phyloP scores from a whole-genome alignment of 805 yeast species.

The Jamesozyma lodderae region DNA sequence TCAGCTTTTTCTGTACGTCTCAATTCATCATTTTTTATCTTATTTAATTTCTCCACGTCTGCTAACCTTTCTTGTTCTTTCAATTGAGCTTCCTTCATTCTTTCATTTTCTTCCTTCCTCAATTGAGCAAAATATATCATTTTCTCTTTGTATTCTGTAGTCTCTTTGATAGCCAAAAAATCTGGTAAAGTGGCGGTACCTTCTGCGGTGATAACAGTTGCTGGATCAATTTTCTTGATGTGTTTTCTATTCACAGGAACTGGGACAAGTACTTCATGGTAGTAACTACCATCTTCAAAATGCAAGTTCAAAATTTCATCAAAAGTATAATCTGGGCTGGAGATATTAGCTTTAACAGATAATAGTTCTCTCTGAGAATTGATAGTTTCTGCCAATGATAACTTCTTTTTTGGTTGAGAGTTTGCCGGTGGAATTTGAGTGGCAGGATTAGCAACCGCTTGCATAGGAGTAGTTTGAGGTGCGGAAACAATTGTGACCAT shows the following conservation, averaged over 20 bases:
- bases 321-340: constrained; percentile 19
- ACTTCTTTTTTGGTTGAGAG: background rate
- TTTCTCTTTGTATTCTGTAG: constrained; percentile 1
- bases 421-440: background rate
- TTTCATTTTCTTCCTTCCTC: background rate
- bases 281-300: constrained; percentile 22
- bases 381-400: background rate
- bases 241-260: constrained; percentile 19
- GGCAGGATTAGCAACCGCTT: background rate
- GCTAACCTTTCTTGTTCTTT: too few species aligned
- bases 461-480: background rate
- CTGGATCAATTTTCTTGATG: constrained; percentile 7
- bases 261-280: constrained; percentile 20
- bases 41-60: background rate
- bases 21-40: constrained; percentile 1
- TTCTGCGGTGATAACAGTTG: constrained; percentile 1
- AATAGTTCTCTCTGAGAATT: background rate
- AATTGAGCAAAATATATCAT: background rate
- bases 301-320: constrained; percentile 21
- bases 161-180: constrained; percentile 5
- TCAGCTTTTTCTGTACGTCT: constrained; percentile 16
- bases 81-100: background rate
- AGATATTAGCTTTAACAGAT: constrained; percentile 8
- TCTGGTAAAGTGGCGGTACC: background rate
- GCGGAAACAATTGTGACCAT: background rate